These are phyloP conservation scores for Megacollybia marginata DNA, from an alignment of 768 basidiomycete species.

Conservation along the genomic window DNA sequence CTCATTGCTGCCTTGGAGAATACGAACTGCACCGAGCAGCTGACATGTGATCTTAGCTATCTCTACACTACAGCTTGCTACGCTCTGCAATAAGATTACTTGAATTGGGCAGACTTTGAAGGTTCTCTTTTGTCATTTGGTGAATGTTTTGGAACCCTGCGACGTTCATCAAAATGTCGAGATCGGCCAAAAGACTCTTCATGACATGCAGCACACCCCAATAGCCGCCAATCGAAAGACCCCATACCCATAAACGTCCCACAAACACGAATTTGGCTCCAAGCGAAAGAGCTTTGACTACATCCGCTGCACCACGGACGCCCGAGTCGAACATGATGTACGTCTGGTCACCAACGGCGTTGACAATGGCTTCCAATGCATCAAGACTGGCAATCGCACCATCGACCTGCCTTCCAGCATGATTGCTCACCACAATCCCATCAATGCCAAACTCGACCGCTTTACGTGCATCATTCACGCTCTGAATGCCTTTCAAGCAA, in stretches of 20 bases:
- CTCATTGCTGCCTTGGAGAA: too few species aligned
- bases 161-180: slow-evolving; percentile 38
- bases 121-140: background rate
- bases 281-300: slow-evolving; percentile 52
- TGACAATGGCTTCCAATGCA: slow-evolving; percentile 39
- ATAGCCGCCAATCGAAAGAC: slow-evolving; percentile 45
- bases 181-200: slow-evolving; percentile 39
- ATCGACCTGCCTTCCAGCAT: slow-evolving; percentile 51
- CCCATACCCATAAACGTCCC: slow-evolving; percentile 43
- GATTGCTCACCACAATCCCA: slow-evolving; percentile 51
- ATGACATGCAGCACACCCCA: slow-evolving; percentile 47
- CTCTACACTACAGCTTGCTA: too few species aligned
- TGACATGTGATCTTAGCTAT: too few species aligned
- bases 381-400: slow-evolving; percentile 47
- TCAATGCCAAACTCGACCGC: slow-evolving; percentile 40
- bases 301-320: slow-evolving; percentile 40
- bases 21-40: too few species aligned
- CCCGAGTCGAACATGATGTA: slow-evolving; percentile 50
- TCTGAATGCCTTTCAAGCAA: slow-evolving; percentile 48
- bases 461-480: slow-evolving; percentile 36
- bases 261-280: slow-evolving; percentile 47
- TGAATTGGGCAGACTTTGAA: too few species aligned
- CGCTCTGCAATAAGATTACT: too few species aligned
- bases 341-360: slow-evolving; percentile 46
- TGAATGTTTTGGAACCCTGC: slow-evolving; percentile 28